These are phyloP conservation scores for Chloris gayana DNA, from an alignment of 176 grass and related monocot genomes.

Conservation along the genomic window DNA sequence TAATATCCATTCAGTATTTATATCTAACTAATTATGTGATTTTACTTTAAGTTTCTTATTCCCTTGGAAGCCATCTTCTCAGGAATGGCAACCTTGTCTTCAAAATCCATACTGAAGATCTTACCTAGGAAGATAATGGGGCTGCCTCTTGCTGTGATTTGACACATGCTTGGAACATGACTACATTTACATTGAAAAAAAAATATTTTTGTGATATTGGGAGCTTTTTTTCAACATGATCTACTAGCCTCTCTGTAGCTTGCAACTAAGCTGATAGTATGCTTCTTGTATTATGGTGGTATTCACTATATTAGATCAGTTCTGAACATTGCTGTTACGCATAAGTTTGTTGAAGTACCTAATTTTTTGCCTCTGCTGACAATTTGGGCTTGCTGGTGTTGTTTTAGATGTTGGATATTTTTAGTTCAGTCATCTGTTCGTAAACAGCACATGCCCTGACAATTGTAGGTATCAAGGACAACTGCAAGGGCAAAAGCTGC, in stretches of 20 bases:
- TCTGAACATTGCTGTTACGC: not conserved
- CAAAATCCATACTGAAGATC: not conserved
- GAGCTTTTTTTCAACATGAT: not conserved
- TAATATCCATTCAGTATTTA: not conserved
- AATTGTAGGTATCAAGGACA: slow-evolving; percentile 55
- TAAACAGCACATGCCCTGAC: slow-evolving; percentile 5
- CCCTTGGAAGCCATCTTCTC: slow-evolving; percentile 4
- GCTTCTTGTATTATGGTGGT: not conserved
- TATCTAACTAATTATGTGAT: not conserved
- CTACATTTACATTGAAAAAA: not conserved
- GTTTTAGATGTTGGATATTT: slow-evolving; percentile 1
- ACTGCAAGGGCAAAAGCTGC: slow-evolving; percentile 83
- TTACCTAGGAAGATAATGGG: not conserved
- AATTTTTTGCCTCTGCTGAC: not conserved
- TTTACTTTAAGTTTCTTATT: slow-evolving; percentile 30
- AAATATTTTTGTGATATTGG: not conserved
- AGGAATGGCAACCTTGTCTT: slow-evolving; percentile 4
- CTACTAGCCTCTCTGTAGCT: not conserved
- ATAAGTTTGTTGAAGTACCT: not conserved
- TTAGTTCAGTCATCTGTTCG: not conserved
- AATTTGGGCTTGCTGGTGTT: not conserved
- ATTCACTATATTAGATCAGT: not conserved
- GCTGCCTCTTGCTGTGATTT: not conserved
- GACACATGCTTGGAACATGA: slow-evolving; percentile 1
- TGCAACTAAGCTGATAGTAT: not conserved